Base-by-base conservation (phyloP, 2,329 filamentous ascomycete species). In the Trichoderma harzianum region DNA sequence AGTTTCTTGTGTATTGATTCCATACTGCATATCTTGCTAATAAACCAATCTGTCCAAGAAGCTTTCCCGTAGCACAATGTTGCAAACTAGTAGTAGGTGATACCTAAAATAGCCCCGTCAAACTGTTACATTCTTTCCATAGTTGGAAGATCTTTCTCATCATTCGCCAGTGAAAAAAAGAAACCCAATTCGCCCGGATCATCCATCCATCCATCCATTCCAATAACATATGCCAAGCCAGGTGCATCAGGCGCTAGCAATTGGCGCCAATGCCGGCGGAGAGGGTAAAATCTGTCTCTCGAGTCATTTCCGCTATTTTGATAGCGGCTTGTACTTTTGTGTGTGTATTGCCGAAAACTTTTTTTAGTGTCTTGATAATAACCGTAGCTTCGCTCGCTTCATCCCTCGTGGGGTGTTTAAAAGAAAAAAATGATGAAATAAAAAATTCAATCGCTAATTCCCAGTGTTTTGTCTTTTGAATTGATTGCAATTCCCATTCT, bases 141-240 rank as follows among this genome's bases (percentile, higher is more conserved):
- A 34, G n/a, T 36, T 65, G 14, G 39, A 18, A 34, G n/a, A 43
- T 57, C 34, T 12, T 32, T 39, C 60, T 24, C 5, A 7, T 58
- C 68, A 64, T 57, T 70, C 51, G 61, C 61, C n/a, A 60, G 12
- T 34, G 10, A 65, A 34, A 70, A n/a, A 63, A 43, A 26, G 34
- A 57, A 65, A 47, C 16, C 47, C 60, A 70, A 34, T 63, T 64
- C 68, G 60, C 60, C 55, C 34, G 55, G 55, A 39, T 28, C 18
- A 51, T 68, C n/a, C 53, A 68, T 58, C 51, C 62, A 55, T 60
- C 32, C 62, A 55, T 60, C 32, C 70, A 53, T 63, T 68, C 64
- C 57, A 63, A n/a, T 63, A 55, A 51, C 43, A 61, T 47, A 67
- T 66, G 70, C 70, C 70, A 72, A 72, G 70, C 70, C 47, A n/a